phyloP scores from a whole-genome alignment of 495 filamentous ascomycete genomes.

The Aspergillus biplanus region DNA sequence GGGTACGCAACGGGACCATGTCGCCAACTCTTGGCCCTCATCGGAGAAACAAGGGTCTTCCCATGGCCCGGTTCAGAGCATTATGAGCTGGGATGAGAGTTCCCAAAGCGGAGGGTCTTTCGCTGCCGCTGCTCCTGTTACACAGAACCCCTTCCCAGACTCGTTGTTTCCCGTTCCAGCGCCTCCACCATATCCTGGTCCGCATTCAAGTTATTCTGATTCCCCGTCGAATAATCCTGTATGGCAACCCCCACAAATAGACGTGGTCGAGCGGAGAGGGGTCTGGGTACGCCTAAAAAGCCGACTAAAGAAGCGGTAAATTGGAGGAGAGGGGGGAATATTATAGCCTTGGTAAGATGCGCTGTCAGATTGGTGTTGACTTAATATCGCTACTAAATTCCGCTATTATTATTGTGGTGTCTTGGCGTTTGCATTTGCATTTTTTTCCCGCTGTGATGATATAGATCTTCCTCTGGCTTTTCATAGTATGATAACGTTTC shows the following conservation, averaged over 20 bases:
- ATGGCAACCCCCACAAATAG: neutral
- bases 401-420: too few relatives aligned
- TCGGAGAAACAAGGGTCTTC: conserved; percentile 10
- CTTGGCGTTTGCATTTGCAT: too few relatives aligned
- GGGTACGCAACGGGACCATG: neutral
- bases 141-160: neutral
- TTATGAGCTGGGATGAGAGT: conserved; percentile 8
- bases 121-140: neutral
- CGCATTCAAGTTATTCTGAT: neutral
- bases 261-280: conserved; percentile 7
- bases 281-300: conserved; percentile 9
- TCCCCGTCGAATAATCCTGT: neutral
- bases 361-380: neutral
- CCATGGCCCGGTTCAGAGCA: conserved; percentile 8
- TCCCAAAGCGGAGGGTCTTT: neutral
- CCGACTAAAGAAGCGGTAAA: neutral
- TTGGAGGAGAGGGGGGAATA: neutral
- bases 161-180: neutral
- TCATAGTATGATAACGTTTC: too few relatives aligned
- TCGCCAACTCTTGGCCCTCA: conserved; percentile 9
- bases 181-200: conserved; percentile 8
- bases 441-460: too few relatives aligned
- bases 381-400: too few relatives aligned
- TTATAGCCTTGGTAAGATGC: neutral
- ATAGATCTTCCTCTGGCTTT: too few relatives aligned